phyloP scores from a whole-genome alignment of 2,329 filamentous ascomycete genomes.

The Exophiala alcalophila region DNA sequence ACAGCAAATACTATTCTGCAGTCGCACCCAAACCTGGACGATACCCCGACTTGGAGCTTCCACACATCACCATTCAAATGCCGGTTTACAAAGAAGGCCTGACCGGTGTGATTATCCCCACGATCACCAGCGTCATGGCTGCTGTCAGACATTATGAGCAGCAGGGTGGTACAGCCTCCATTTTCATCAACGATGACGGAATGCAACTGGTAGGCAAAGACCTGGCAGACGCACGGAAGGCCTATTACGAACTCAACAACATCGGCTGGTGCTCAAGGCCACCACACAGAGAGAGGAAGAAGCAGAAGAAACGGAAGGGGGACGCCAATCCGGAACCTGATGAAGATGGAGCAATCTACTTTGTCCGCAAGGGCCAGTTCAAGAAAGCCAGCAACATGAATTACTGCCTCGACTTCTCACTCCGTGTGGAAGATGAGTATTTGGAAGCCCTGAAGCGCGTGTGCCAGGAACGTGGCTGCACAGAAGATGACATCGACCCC shows the following conservation, averaged over 20 bases:
- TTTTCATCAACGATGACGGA: conserved; percentile 41
- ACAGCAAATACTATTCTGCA: conserved; percentile 45
- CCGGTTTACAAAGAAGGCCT: conserved; percentile 86
- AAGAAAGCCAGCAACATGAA: conserved; percentile 20
- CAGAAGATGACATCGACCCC: conserved; percentile 19
- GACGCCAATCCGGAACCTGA: background rate
- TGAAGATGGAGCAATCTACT: conserved; percentile 36
- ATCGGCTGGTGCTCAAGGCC: conserved; percentile 36
- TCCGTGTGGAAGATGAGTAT: conserved; percentile 15
- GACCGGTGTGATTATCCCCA: conserved; percentile 60
- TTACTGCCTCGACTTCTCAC: conserved; percentile 18
- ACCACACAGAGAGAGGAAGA: background rate
- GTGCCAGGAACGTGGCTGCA: conserved; percentile 17
- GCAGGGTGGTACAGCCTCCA: conserved; percentile 41
- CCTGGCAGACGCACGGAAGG: conserved; percentile 41
- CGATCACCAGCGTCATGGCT: conserved; percentile 54
- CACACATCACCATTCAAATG: conserved; percentile 70
- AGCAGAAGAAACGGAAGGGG: background rate
- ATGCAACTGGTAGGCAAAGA: conserved; percentile 39
- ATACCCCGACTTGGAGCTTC: conserved; percentile 25
- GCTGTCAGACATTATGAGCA: conserved; percentile 62
- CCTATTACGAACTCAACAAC: conserved; percentile 50
- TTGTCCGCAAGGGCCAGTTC: conserved; percentile 18
- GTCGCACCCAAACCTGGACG: conserved; percentile 18
- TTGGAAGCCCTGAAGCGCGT: conserved; percentile 16